A percentile compares a stretch with the other conserved stretches of the same genome.
Evolutionary conservation across 192 early-diverging fungal genomes (phyloP).

Genomic region (Coemansia sp.): DNA sequence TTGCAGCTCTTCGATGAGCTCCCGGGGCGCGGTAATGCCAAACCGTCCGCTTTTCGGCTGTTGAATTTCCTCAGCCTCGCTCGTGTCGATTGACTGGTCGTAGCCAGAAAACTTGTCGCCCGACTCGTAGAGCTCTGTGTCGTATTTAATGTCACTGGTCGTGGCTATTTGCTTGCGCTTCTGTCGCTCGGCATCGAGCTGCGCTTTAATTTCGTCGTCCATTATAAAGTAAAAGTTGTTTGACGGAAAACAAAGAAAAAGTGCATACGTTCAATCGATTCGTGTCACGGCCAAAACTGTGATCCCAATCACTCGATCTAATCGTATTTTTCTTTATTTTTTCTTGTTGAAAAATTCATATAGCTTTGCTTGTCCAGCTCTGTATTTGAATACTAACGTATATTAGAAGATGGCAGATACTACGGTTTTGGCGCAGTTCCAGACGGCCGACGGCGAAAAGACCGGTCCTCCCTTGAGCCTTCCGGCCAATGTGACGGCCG

Average conservation of each 20-base stretch:
- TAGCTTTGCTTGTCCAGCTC: neutral
- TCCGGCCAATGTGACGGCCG: slow-evolving; percentile 77
- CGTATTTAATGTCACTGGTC: slow-evolving; percentile 52
- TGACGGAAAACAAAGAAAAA: neutral
- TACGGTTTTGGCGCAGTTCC: slow-evolving; percentile 65
- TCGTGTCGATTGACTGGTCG: slow-evolving; percentile 58
- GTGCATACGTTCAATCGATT: neutral
- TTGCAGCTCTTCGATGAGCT: slow-evolving; percentile 69
- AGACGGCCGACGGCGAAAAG: slow-evolving; percentile 70
- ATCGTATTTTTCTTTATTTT: neutral
- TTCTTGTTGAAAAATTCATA: neutral
- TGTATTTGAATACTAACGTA: neutral
- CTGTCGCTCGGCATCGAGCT: slow-evolving; percentile 44
- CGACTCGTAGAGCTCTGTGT: slow-evolving; percentile 71
- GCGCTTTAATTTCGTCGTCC: slow-evolving; percentile 28
- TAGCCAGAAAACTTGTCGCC: slow-evolving; percentile 71
- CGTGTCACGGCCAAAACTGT: neutral
- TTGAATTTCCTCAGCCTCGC: slow-evolving; percentile 15
- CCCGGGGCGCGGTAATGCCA: slow-evolving; percentile 78
- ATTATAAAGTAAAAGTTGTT: neutral
- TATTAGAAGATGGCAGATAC: slow-evolving; percentile 10
- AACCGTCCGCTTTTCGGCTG: slow-evolving; percentile 59
- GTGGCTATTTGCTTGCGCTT: slow-evolving; percentile 21
- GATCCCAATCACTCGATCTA: neutral
- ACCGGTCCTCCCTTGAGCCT: slow-evolving; percentile 88